Evolutionary conservation across 2,329 filamentous ascomycete genomes (phyloP).

Genomic region (Coniochaeta sp.): DNA sequence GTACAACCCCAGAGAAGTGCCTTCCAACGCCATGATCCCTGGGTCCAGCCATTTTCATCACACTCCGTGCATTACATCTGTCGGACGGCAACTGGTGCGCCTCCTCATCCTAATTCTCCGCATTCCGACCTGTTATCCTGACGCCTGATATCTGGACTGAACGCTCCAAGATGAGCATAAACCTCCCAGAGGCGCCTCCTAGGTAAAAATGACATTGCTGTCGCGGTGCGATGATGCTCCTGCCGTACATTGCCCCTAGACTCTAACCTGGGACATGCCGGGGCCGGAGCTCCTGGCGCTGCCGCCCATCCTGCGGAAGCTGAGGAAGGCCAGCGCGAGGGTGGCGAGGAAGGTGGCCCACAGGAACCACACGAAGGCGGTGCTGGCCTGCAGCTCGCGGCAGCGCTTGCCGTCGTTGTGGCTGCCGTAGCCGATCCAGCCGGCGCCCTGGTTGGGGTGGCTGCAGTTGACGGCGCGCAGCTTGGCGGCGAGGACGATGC

Average conservation of each 20-base stretch:
- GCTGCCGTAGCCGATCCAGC: slow-evolving; percentile 59
- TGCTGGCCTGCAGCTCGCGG: slow-evolving; percentile 66
- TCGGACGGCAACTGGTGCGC: not conserved
- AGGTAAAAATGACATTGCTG: not conserved
- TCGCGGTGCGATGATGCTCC: too few species aligned
- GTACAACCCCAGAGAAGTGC: not conserved
- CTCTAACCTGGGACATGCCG: slow-evolving; percentile 47
- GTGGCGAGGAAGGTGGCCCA: slow-evolving; percentile 54
- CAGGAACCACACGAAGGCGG: slow-evolving; percentile 74
- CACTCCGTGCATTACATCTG: not conserved
- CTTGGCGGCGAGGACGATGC: slow-evolving; percentile 63
- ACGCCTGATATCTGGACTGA: not conserved
- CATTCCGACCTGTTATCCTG: not conserved
- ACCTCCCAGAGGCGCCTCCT: not conserved
- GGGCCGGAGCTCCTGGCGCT: slow-evolving; percentile 36
- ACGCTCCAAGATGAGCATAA: not conserved
- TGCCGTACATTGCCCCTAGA: not conserved
- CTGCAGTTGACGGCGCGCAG: slow-evolving; percentile 63
- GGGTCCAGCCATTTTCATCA: not conserved
- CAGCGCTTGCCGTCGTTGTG: slow-evolving; percentile 55
- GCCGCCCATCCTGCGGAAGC: slow-evolving; percentile 42
- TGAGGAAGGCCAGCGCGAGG: slow-evolving; percentile 46
- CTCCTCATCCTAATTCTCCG: not conserved
- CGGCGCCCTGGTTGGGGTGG: slow-evolving; percentile 22
- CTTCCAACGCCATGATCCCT: not conserved